Percentiles rank a stretch among this genome's conserved stretches.
Evolutionary conservation across 257 asterid species (phyloP).

Genomic region (Paulownia fortunei): DNA sequence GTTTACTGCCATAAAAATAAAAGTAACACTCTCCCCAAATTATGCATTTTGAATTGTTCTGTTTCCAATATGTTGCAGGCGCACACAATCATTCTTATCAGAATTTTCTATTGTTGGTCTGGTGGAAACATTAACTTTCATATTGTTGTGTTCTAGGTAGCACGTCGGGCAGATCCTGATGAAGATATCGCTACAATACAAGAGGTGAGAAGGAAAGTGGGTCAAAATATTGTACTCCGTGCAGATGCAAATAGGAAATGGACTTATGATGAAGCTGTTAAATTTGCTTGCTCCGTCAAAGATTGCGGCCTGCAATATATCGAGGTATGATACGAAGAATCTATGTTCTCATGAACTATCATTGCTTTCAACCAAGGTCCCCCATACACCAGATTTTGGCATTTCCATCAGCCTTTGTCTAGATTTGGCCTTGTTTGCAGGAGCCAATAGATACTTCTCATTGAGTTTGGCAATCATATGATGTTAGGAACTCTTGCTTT

Average conservation of each 20-base stretch:
- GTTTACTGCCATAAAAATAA: constrained; percentile 79
- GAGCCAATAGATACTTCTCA: background rate
- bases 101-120: background rate
- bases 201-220: constrained; percentile 85
- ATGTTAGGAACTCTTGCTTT: background rate
- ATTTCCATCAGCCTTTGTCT: background rate
- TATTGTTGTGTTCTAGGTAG: constrained; percentile 59
- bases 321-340: constrained; percentile 61
- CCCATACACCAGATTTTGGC: background rate
- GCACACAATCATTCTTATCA: background rate
- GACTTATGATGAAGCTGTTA: constrained; percentile 74
- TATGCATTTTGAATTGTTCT: background rate
- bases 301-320: constrained; percentile 80
- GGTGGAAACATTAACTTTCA: constrained; percentile 5
- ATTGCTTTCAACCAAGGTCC: constrained; percentile 21
- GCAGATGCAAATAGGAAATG: constrained; percentile 93
- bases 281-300: constrained; percentile 73
- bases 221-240: constrained; percentile 68
- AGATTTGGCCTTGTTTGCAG: background rate
- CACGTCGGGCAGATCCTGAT: constrained; percentile 70
- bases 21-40: constrained; percentile 46
- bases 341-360: background rate
- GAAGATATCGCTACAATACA: constrained; percentile 80
- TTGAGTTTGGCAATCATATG: background rate
- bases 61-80: background rate